phyloP scores from a whole-genome alignment of 768 basidiomycete genomes.

The Filobasidium floriforme region DNA sequence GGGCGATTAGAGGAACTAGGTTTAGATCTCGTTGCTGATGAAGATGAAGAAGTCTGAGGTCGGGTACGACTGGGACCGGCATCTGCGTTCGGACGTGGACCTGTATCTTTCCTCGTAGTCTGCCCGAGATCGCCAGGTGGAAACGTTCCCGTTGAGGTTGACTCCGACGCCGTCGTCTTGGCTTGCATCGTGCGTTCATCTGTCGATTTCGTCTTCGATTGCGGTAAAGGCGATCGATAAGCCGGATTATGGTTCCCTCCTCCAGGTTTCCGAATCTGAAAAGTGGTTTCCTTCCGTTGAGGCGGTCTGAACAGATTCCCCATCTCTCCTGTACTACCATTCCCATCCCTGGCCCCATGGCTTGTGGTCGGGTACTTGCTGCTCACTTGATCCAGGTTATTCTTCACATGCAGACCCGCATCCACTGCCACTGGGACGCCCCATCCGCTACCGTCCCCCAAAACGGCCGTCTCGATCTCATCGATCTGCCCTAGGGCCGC shows the following conservation, averaged over 20 bases:
- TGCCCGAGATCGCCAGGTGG: too few relatives aligned
- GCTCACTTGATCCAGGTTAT: too few relatives aligned
- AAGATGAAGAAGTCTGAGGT: too few relatives aligned
- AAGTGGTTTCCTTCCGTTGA: background rate
- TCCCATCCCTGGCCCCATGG: background rate
- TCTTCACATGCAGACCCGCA: background rate
- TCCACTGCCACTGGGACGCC: background rate
- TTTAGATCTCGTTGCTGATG: too few relatives aligned
- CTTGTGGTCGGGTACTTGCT: background rate
- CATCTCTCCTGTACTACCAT: background rate
- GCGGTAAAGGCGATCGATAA: conserved; percentile 7
- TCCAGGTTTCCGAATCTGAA: conserved; percentile 5
- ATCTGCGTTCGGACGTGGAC: background rate
- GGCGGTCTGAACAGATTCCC: background rate
- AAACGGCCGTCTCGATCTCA: conserved; percentile 11
- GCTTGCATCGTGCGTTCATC: background rate
- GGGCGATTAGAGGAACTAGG: background rate
- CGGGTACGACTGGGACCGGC: too few relatives aligned
- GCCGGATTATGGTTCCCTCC: conserved; percentile 13
- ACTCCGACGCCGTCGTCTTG: background rate
- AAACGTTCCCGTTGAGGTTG: too few relatives aligned
- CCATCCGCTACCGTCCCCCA: background rate
- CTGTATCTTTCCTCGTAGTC: too few relatives aligned
- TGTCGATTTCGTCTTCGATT: background rate
- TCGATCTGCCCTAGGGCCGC: conserved; percentile 37